Evolutionary conservation across 352 stramenopile genomes (phyloP).

Genomic region (Phytophthora litchii): DNA sequence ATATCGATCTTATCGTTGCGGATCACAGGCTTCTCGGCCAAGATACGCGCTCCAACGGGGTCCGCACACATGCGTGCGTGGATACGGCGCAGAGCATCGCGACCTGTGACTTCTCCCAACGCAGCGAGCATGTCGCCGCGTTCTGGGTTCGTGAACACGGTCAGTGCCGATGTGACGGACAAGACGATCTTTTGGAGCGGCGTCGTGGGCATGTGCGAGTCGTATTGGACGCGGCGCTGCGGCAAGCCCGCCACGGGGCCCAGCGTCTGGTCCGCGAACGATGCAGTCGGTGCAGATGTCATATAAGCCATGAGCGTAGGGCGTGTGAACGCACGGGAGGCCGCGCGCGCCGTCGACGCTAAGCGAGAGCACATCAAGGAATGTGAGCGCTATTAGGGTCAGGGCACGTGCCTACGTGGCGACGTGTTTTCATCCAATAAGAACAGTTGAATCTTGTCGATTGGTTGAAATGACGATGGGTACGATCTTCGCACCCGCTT

Average conservation of each 20-base stretch:
- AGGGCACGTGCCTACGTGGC: background rate
- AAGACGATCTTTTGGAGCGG: conserved; percentile 89
- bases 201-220: conserved; percentile 74
- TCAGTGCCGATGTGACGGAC: conserved; percentile 86
- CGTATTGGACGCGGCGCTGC: conserved; percentile 67
- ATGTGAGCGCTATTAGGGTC: conserved; percentile 8
- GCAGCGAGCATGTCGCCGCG: conserved; percentile 95
- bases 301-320: background rate
- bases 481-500: conserved; percentile 23
- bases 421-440: conserved; percentile 7
- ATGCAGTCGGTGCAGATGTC: background rate
- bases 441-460: background rate
- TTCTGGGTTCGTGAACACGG: conserved; percentile 92
- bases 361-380: conserved; percentile 19
- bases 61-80: conserved; percentile 88
- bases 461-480: conserved; percentile 13
- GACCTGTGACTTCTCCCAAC: conserved; percentile 94
- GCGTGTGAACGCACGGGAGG: conserved; percentile 19
- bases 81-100: conserved; percentile 87
- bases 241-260: conserved; percentile 52
- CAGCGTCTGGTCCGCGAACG: conserved; percentile 7
- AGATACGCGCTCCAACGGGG: conserved; percentile 83
- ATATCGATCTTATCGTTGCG: conserved; percentile 82
- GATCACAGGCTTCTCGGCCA: conserved; percentile 88
- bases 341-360: conserved; percentile 7